phyloP scores from a whole-genome alignment of 163 green algal genomes.

The Scenedesmus sp. region DNA sequence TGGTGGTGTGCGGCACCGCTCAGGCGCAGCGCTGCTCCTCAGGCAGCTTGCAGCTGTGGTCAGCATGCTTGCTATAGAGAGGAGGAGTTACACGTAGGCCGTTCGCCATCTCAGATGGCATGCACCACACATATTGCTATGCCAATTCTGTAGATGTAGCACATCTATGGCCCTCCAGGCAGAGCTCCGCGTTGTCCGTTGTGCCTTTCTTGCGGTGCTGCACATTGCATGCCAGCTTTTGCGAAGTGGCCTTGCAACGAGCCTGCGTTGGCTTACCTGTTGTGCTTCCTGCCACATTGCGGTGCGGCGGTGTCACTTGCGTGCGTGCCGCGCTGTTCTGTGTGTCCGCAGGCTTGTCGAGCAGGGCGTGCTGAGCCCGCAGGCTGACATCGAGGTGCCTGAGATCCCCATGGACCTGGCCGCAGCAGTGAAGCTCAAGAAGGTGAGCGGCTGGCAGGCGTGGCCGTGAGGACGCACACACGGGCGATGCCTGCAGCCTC shows the following conservation, averaged over 20 bases:
- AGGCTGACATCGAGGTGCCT: conserved; percentile 73
- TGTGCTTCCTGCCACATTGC: too few species aligned
- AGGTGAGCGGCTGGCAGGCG: conserved; percentile 62
- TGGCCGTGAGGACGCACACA: too few species aligned
- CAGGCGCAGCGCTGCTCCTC: not conserved
- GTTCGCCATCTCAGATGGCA: too few species aligned
- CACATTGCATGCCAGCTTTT: not conserved
- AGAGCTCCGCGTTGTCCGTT: not conserved
- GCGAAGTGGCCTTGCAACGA: not conserved
- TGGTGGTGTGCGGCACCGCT: not conserved
- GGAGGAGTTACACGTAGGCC: too few species aligned
- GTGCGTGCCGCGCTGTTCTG: not conserved
- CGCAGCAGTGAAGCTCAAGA: conserved; percentile 85
- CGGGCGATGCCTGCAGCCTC: too few species aligned
- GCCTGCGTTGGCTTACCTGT: too few species aligned
- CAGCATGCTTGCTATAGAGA: not conserved
- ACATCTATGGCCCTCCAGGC: not conserved
- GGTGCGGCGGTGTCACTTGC: too few species aligned
- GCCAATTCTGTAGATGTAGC: too few species aligned
- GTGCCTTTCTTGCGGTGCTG: not conserved
- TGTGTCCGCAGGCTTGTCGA: conserved; percentile 57
- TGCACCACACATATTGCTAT: too few species aligned
- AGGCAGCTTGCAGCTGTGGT: not conserved
- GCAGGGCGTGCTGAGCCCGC: conserved; percentile 72
- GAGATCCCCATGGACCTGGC: conserved; percentile 90